Conservation (phyloP, 73 alveolate genomes). For the Paraurostyla sp. region DNA sequence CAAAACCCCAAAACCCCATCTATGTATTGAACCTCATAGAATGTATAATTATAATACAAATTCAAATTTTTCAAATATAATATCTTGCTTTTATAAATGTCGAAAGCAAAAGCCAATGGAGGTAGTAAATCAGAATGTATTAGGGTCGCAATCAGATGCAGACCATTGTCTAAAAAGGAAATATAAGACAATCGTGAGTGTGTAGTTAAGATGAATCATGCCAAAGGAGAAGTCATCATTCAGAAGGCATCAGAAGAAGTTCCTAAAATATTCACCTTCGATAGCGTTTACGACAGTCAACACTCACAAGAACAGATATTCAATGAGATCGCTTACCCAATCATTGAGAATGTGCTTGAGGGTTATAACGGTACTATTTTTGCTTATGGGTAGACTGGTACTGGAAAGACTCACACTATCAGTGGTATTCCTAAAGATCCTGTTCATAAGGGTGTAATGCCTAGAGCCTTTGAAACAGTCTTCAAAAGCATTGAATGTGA, state of each 20-base stretch:
- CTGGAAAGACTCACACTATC: conserved; percentile 99
- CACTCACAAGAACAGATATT: conserved; percentile 87
- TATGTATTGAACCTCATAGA: too few species aligned
- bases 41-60: background rate
- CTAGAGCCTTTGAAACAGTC: conserved; percentile 97
- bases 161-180: conserved; percentile 94
- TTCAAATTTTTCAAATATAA: background rate
- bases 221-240: conserved; percentile 82
- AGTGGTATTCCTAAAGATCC: conserved; percentile 95
- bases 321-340: conserved; percentile 91
- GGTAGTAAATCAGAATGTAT: conserved; percentile 92
- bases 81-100: background rate
- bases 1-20: too few species aligned
- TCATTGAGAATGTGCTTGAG: conserved; percentile 93
- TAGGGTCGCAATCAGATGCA: conserved; percentile 94
- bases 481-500: conserved; percentile 89
- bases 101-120: background rate
- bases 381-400: conserved; percentile 99
- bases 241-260: conserved; percentile 75
- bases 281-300: conserved; percentile 82
- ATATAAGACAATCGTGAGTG: conserved; percentile 83
- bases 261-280: conserved; percentile 94
- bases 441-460: conserved; percentile 94
- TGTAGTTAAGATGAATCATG: conserved; percentile 83
- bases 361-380: conserved; percentile 99